These are phyloP conservation scores for Logfia minima DNA, from an alignment of 129 eudicot genomes.

Conservation along the genomic window DNA sequence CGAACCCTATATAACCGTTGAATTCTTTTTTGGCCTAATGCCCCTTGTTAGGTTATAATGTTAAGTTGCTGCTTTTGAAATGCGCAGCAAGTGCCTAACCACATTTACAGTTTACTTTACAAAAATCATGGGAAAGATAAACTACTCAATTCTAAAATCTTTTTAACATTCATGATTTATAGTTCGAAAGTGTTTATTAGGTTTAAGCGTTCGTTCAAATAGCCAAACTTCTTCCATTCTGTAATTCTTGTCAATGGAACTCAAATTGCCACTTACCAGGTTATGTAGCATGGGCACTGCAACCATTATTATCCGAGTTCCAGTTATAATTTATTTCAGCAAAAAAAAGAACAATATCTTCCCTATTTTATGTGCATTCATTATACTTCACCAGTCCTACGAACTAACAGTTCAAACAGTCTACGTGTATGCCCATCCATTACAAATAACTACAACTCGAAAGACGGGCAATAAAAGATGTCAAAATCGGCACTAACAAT, in stretches of 20 bases:
- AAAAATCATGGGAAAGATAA: background rate
- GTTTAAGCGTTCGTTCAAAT: too few relatives aligned
- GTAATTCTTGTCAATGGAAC: too few relatives aligned
- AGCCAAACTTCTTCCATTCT: too few relatives aligned
- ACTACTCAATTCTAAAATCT: background rate
- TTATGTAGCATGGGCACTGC: background rate
- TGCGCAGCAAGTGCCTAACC: background rate
- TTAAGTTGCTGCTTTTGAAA: background rate
- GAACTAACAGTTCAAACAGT: background rate
- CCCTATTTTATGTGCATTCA: conserved; percentile 3
- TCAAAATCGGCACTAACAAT: conserved; percentile 39
- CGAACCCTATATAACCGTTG: background rate
- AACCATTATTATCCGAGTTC: background rate
- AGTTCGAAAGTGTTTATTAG: background rate
- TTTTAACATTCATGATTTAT: background rate
- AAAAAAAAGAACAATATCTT: background rate
- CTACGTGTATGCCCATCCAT: background rate
- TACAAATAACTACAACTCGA: conserved; percentile 34
- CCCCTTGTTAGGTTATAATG: background rate
- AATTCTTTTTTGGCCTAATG: background rate
- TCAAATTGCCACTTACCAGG: too few relatives aligned
- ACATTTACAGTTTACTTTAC: background rate
- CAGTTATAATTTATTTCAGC: background rate
- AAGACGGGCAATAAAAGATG: conserved; percentile 17
- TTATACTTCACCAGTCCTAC: background rate